Percentiles rank a stretch among this genome's conserved stretches.
These are phyloP conservation scores for Raffaelea arxii DNA, from an alignment of 2,329 filamentous ascomycete species.

Conservation along the genomic window DNA sequence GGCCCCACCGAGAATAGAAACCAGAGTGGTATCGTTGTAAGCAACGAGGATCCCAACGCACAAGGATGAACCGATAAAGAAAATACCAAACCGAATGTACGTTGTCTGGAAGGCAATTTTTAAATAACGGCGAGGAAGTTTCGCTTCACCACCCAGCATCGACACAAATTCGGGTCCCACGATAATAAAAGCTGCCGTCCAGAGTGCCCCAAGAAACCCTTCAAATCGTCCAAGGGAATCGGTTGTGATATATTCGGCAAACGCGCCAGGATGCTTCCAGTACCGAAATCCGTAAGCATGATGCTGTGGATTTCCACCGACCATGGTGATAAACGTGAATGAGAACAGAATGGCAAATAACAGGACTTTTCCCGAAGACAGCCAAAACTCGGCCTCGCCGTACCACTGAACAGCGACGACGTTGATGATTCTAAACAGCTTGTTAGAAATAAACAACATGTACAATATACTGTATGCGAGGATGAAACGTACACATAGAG, in stretches of 20 bases:
- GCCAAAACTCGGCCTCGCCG: slow-evolving; percentile 11
- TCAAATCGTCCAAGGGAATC: slow-evolving; percentile 30
- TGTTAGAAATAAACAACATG: neutral
- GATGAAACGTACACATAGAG: neutral
- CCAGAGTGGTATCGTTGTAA: slow-evolving; percentile 19
- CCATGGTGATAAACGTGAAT: slow-evolving; percentile 35
- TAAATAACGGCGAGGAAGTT: slow-evolving; percentile 12
- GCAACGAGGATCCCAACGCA: slow-evolving; percentile 18
- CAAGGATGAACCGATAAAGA: slow-evolving; percentile 16
- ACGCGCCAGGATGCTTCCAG: slow-evolving; percentile 26
- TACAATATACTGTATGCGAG: slow-evolving; percentile 17
- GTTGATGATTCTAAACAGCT: slow-evolving; percentile 5
- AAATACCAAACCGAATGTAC: slow-evolving; percentile 20
- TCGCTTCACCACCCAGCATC: slow-evolving; percentile 13
- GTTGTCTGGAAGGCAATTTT: slow-evolving; percentile 13
- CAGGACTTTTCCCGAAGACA: slow-evolving; percentile 29
- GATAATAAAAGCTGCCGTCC: slow-evolving; percentile 4
- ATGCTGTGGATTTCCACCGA: slow-evolving; percentile 23
- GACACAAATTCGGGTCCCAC: slow-evolving; percentile 42
- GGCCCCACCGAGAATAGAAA: slow-evolving; percentile 20
- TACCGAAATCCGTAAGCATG: slow-evolving; percentile 8
- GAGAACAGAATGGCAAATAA: slow-evolving; percentile 40
- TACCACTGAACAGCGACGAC: slow-evolving; percentile 6
- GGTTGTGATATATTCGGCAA: slow-evolving; percentile 21
- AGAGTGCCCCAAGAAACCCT: slow-evolving; percentile 19